Conservation (phyloP, 2,329 filamentous ascomycete genomes). For the Endothia cerciana region DNA sequence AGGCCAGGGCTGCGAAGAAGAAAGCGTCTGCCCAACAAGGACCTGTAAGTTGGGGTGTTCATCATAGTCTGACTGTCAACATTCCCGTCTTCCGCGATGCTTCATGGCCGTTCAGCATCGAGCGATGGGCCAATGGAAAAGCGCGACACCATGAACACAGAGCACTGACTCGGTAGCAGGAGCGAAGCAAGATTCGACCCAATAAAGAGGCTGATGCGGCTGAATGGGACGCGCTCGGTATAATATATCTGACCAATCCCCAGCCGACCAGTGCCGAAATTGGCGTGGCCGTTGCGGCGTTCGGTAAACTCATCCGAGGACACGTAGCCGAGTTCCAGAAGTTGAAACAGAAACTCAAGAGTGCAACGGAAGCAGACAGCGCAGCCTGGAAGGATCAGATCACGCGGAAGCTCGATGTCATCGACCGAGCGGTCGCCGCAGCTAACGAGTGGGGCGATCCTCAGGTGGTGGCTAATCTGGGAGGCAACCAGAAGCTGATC, state of each 20-base stretch:
- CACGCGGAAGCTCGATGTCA: conserved; percentile 50
- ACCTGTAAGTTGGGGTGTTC: conserved; percentile 13
- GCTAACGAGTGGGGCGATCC: conserved; percentile 59
- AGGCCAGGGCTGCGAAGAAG: conserved; percentile 24
- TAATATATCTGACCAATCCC: conserved; percentile 52
- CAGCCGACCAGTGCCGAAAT: conserved; percentile 44
- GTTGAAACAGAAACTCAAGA: conserved; percentile 49
- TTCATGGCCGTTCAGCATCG: not conserved
- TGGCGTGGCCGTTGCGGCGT: conserved; percentile 53
- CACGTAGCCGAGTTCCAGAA: conserved; percentile 53
- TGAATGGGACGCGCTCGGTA: conserved; percentile 57
- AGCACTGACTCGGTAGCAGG: conserved; percentile 31
- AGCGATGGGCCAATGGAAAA: not conserved
- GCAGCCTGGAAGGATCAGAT: conserved; percentile 46
- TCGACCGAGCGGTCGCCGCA: conserved; percentile 57
- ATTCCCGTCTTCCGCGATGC: not conserved
- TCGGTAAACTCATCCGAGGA: conserved; percentile 54
- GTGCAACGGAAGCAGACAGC: conserved; percentile 45
- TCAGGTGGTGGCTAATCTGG: conserved; percentile 60
- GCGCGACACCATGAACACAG: not conserved
- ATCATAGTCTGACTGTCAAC: not conserved
- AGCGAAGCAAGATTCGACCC: conserved; percentile 50
- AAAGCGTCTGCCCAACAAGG: conserved; percentile 24
- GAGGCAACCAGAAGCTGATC: conserved; percentile 60
- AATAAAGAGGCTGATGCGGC: conserved; percentile 50